Base-by-base conservation (phyloP, 2,329 filamentous ascomycete genomes). In the Aspergillus clavatus region DNA sequence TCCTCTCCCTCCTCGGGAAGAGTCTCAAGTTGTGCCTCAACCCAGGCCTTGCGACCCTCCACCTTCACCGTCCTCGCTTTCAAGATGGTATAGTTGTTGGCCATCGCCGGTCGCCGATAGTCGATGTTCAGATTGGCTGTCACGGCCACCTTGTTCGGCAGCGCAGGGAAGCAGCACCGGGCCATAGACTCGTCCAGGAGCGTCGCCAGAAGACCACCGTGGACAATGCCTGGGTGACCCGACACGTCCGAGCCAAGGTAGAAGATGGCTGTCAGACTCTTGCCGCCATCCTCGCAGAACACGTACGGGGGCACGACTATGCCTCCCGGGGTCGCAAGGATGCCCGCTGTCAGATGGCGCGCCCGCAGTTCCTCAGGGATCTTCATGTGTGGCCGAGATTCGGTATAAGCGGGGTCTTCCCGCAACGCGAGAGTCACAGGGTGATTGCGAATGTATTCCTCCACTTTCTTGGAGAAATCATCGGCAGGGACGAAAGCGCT, bases 31-130 rank as follows among this genome's bases (percentile, higher is more conserved):
- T 81, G 80, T 1, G 89, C 93, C 70, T 87, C 84, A 1, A 96
- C 89, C 89, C 89, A 96, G 10, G 89, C 91, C 73, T 97, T 97
- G 51, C 93, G 78, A 1, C 93, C 91, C 63, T 97, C 89, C 1
- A 91, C 86, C 72, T 86, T 90, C 7, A 80, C 83, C 16, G 90
- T 95, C 63, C 82, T 80, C 3, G 88, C 90, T 50, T 80, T 78
- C 47, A 98, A 71, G 35, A 95, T 87, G 23, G 94, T 73, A 62
- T 86, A 93, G 49, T 80, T 79, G 18, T 81, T 80, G 5, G 89
- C 89, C 57, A 79, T 81, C 36, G 86, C 84, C 4, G 93, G 93
- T 50, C 81, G 82, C 57, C 85, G 82, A 70, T 96, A 98, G 67
- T 94, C 84, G 48, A 83, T 73, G 54, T 79, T 89, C 57, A 98